phyloP scores from a whole-genome alignment of 768 basidiomycete species.

The Gloeostereum incarnatum region DNA sequence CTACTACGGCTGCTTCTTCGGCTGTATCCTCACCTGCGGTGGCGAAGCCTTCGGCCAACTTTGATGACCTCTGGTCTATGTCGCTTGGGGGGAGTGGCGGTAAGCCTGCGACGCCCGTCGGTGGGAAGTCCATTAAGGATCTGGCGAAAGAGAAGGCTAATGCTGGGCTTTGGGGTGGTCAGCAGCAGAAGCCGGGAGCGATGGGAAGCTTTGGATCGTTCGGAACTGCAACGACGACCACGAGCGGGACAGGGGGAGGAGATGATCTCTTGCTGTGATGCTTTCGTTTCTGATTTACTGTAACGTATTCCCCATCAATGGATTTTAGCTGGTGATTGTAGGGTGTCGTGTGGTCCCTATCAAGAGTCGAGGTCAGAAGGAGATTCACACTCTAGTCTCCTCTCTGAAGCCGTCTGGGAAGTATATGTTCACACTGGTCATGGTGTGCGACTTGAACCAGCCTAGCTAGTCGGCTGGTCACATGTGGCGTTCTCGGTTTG shows the following conservation, averaged over 20 bases:
- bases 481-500: too few species aligned
- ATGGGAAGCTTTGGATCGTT: slow-evolving; percentile 23
- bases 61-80: slow-evolving; percentile 87
- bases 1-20: slow-evolving; percentile 10
- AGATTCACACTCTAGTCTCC: too few species aligned
- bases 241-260: slow-evolving; percentile 16
- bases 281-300: too few species aligned
- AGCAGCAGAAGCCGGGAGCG: slow-evolving; percentile 7
- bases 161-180: slow-evolving; percentile 69
- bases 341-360: too few species aligned
- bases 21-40: slow-evolving; percentile 19
- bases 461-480: too few species aligned
- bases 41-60: slow-evolving; percentile 40
- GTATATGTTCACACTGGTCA: too few species aligned
- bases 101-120: slow-evolving; percentile 23
- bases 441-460: too few species aligned
- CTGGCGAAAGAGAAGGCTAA: slow-evolving; percentile 81
- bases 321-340: too few species aligned
- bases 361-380: too few species aligned
- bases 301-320: too few species aligned
- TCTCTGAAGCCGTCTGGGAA: too few species aligned
- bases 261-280: slow-evolving; percentile 37
- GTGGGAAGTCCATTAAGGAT: slow-evolving; percentile 75
- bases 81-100: slow-evolving; percentile 46
- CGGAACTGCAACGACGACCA: slow-evolving; percentile 11